phyloP scores from a whole-genome alignment of 306 rosid genomes.

The Trifolium pratense region DNA sequence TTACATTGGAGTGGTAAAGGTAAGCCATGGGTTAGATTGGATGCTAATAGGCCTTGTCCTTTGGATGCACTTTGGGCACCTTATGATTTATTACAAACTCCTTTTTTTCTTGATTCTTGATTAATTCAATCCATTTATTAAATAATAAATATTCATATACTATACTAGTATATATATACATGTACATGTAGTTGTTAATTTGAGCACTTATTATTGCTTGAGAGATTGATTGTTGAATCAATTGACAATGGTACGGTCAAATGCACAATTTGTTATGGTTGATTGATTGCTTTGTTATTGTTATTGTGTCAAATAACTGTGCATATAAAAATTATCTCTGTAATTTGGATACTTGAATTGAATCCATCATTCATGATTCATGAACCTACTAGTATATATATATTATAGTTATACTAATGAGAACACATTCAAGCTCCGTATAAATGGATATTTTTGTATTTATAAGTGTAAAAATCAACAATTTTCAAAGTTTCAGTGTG shows the following conservation, averaged over 20 bases:
- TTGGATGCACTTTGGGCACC: constrained; percentile 96
- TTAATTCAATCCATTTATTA: neutral
- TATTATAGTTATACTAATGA: neutral
- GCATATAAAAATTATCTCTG: constrained; percentile 44
- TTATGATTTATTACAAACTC: constrained; percentile 76
- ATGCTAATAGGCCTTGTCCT: constrained; percentile 84
- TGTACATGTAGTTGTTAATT: neutral
- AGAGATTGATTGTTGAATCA: neutral
- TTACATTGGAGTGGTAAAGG: constrained; percentile 99
- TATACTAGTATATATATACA: neutral
- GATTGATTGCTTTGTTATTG: constrained; percentile 15
- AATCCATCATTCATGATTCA: constrained; percentile 6
- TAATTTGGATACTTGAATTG: constrained; percentile 35
- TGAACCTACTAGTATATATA: too few species aligned
- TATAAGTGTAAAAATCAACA: too few species aligned
- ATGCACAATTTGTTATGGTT: neutral
- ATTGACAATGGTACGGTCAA: too few species aligned
- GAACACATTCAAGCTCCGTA: neutral
- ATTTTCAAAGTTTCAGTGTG: too few species aligned
- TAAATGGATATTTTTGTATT: too few species aligned
- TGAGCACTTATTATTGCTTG: neutral
- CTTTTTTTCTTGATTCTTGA: constrained; percentile 77
- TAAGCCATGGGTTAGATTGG: constrained; percentile 90
- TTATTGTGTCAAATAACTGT: constrained; percentile 38
- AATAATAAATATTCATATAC: neutral